A percentile compares a stretch with the other conserved stretches of the same genome.
phyloP scores from a whole-genome alignment of 2,329 filamentous ascomycete species.

The Chaetomium sp. region DNA sequence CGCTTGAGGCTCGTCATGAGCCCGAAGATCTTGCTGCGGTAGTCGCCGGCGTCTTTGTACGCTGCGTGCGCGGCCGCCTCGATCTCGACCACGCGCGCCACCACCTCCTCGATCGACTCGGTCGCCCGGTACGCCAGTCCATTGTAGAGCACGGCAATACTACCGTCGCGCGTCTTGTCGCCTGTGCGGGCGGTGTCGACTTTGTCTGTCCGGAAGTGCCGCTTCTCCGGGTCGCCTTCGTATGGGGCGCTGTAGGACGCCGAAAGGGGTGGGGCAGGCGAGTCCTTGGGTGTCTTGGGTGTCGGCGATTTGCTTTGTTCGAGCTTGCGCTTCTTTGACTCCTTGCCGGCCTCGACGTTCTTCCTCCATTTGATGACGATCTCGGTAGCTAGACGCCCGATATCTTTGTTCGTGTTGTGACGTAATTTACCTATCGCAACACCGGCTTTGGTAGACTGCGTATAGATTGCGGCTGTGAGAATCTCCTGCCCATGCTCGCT shows the following conservation, averaged over 20 bases:
- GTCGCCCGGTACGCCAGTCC: constrained; percentile 68
- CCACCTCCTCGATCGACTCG: constrained; percentile 63
- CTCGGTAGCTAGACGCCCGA: constrained; percentile 69
- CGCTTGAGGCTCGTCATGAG: constrained; percentile 94
- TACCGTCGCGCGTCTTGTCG: constrained; percentile 69
- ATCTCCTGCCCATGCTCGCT: not conserved
- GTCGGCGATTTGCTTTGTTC: constrained; percentile 30
- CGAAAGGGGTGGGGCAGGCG: constrained; percentile 39
- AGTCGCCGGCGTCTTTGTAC: constrained; percentile 65
- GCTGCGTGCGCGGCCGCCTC: constrained; percentile 69
- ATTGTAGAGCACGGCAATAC: constrained; percentile 89
- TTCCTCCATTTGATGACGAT: constrained; percentile 86
- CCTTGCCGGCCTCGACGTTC: constrained; percentile 59
- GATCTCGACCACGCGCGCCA: constrained; percentile 72
- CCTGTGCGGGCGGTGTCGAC: constrained; percentile 72
- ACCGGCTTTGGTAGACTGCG: constrained; percentile 76
- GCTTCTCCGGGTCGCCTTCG: constrained; percentile 66
- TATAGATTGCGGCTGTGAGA: not conserved
- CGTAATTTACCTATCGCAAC: constrained; percentile 78
- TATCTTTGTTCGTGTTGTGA: constrained; percentile 72
- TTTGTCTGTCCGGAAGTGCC: constrained; percentile 74
- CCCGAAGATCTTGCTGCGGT: constrained; percentile 83
- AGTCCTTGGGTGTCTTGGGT: constrained; percentile 45
- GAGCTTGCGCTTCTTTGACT: constrained; percentile 36
- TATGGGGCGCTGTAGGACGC: constrained; percentile 39